Conservation (phyloP, 2,329 filamentous ascomycete species). For the Penicillium sp. region DNA sequence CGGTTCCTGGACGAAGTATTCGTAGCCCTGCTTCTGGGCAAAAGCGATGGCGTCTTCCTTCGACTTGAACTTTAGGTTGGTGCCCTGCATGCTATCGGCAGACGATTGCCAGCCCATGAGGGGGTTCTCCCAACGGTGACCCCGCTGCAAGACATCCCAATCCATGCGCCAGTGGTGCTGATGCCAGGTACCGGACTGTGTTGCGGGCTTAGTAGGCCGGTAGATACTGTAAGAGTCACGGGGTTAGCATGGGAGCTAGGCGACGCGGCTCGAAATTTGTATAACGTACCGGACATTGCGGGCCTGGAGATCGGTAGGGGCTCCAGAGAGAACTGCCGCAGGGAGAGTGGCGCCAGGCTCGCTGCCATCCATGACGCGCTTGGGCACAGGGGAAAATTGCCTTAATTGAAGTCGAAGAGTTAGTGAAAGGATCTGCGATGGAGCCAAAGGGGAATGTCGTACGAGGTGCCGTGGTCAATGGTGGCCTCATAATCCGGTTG, state of each 20-base stretch:
- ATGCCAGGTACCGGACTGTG: conserved; percentile 88
- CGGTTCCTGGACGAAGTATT: conserved; percentile 98
- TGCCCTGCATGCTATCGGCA: conserved; percentile 91
- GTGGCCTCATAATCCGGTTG: conserved; percentile 77
- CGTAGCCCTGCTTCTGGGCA: conserved; percentile 97
- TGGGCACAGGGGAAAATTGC: conserved; percentile 86
- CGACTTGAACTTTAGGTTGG: conserved; percentile 79
- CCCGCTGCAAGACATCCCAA: conserved; percentile 90
- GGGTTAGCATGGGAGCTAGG: conserved; percentile 12
- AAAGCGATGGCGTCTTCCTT: conserved; percentile 96
- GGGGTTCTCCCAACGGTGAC: conserved; percentile 96
- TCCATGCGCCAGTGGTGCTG: conserved; percentile 92
- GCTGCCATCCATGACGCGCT: conserved; percentile 84
- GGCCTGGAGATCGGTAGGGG: conserved; percentile 89
- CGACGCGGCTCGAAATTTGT: background rate
- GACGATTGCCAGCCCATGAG: conserved; percentile 99
- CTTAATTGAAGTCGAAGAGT: conserved; percentile 48
- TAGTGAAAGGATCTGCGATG: conserved; percentile 21
- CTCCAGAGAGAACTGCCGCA: conserved; percentile 84
- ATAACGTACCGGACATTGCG: conserved; percentile 78
- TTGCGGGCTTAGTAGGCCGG: conserved; percentile 87
- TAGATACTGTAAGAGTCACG: conserved; percentile 66
- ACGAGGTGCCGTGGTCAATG: conserved; percentile 90
- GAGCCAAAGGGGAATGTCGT: conserved; percentile 37
- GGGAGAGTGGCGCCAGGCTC: conserved; percentile 72